Percentiles rank a stretch among this genome's conserved stretches.
Conservation (phyloP, 2,329 filamentous ascomycete genomes). For the Calonectria pauciramosa region DNA sequence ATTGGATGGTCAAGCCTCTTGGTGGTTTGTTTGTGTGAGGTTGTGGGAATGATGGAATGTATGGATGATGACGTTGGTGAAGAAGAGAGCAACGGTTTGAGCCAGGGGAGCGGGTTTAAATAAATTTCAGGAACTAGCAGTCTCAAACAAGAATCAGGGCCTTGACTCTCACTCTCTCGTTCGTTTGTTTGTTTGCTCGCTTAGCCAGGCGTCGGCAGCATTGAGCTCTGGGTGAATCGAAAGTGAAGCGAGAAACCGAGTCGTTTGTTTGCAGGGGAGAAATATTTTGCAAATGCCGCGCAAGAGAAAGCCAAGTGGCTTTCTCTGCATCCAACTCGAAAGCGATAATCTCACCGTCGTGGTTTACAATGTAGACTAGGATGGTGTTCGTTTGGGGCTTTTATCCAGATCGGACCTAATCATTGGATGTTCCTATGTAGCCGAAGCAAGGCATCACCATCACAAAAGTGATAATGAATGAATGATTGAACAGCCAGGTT, state of each 20-base stretch:
- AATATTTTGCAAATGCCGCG: neutral
- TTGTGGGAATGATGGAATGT: neutral
- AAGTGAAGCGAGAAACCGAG: neutral
- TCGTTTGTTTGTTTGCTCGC: slow-evolving; percentile 11
- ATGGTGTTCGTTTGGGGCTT: too few relatives aligned
- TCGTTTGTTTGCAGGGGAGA: neutral
- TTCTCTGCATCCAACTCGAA: too few relatives aligned
- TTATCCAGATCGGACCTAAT: neutral
- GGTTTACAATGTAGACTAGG: neutral
- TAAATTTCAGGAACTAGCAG: neutral
- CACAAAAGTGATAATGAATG: too few relatives aligned
- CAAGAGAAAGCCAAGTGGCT: neutral
- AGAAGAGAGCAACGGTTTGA: neutral
- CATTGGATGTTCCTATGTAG: neutral
- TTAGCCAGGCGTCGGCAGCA: neutral
- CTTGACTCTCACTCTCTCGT: neutral
- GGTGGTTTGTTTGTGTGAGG: neutral
- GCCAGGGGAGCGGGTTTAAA: neutral
- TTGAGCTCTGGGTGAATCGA: neutral
- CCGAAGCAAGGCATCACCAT: too few relatives aligned
- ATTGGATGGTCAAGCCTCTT: neutral
- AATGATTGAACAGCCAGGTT: neutral
- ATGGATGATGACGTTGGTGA: neutral
- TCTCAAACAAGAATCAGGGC: neutral
- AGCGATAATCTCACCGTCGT: neutral